Base-by-base conservation (phyloP, 352 stramenopile genomes). In the Globisporangium megalacanthum region DNA sequence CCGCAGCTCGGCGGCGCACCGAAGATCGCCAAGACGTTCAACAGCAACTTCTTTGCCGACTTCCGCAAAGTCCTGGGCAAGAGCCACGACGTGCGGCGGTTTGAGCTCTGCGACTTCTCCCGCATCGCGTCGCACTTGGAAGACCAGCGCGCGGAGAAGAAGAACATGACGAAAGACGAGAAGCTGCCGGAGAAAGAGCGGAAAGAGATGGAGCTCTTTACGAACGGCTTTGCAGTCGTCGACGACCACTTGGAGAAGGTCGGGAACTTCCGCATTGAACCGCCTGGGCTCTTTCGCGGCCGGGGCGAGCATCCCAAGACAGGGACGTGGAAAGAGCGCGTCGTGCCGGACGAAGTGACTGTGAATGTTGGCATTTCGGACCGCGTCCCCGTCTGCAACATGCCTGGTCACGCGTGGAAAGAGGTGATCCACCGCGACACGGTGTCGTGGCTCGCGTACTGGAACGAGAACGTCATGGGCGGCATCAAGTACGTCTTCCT, bases 401-500 rank as follows among this genome's bases (percentile, higher is more conserved):
- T 97, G 45, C 91, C 89, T 9, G 96, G 97, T 15, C 96, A 99
- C 60, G 86, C 92, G 19, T 99, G 97, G 97, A 96, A 97, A 49
- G 86, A 96, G 57, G 79, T 99, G 52, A 94, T 98, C 53, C 97
- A 99, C 63, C 92, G 85, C 39, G 83, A 94, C 64, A 89, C 83
- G 4, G 84, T 94, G 31, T 95, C 91, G 39, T 97, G 89, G 90
- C 73, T 98, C 11, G 93, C 91, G 33, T 96, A 92, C 64, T 98
- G 95, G 95, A 99, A 98, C 58, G 97, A 99, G 67, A 99, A 99
- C 65, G 97, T 99, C 49, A 98, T 98, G 80, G 85, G 83, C 47
- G 89, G 95, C 53, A 98, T 95, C 64, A 99, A 99, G 73, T 99
- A 99, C 79, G 98, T 99, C 58, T 98, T 97, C 70, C 88, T 99